These are phyloP conservation scores for Phytophthora rubi DNA, from an alignment of 352 stramenopile species.

Conservation along the genomic window DNA sequence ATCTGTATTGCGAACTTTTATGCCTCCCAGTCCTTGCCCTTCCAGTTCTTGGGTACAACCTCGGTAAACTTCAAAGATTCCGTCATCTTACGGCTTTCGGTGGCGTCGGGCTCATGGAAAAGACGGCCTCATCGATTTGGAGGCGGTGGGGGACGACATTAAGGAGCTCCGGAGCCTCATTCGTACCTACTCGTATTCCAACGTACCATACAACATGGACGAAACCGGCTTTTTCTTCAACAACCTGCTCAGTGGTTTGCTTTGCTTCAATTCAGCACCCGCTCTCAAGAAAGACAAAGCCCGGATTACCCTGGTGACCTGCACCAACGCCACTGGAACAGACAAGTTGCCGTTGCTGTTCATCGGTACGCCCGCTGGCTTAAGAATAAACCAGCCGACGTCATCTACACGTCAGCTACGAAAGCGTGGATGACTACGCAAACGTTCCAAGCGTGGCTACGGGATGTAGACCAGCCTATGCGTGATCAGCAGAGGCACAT, in stretches of 20 bases:
- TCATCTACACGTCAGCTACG: too few species aligned
- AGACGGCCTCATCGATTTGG: neutral
- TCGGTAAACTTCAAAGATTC: neutral
- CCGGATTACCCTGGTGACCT: too few species aligned
- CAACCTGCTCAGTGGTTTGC: neutral
- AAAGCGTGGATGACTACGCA: too few species aligned
- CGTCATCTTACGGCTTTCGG: neutral
- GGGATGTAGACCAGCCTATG: too few species aligned
- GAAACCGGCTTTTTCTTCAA: neutral
- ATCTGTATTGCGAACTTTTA: neutral
- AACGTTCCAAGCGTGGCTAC: too few species aligned
- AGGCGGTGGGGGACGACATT: neutral
- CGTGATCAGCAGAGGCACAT: too few species aligned
- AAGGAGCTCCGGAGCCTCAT: neutral
- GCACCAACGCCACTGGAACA: too few species aligned
- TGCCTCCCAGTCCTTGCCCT: neutral
- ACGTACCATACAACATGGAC: constrained; percentile 4
- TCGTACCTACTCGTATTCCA: neutral
- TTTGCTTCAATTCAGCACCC: neutral
- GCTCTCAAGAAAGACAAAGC: neutral
- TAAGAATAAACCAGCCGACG: too few species aligned
- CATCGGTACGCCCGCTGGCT: too few species aligned
- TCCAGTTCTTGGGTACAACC: neutral
- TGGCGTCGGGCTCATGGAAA: neutral
- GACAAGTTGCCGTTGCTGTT: too few species aligned